Evolutionary conservation across 352 stramenopile species (phyloP).

Genomic region (Pythium dissimile): DNA sequence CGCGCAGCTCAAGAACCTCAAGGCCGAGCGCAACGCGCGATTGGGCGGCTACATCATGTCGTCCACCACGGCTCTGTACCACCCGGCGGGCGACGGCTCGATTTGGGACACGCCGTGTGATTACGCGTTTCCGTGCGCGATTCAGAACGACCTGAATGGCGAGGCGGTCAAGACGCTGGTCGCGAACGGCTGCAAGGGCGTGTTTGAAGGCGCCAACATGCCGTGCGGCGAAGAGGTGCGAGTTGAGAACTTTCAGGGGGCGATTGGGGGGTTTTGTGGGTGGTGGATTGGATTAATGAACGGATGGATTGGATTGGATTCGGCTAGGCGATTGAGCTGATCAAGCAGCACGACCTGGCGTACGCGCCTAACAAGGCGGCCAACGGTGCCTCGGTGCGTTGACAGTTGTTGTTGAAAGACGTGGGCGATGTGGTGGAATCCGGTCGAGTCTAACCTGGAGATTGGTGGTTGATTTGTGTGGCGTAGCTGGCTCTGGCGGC

Average conservation of each 20-base stretch:
- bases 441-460: neutral
- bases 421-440: neutral
- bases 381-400: constrained; percentile 66
- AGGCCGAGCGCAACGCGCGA: constrained; percentile 75
- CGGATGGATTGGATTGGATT: neutral
- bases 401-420: too few relatives aligned
- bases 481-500: constrained; percentile 59
- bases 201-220: constrained; percentile 87
- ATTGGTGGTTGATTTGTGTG: neutral
- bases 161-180: constrained; percentile 67
- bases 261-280: neutral
- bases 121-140: constrained; percentile 95
- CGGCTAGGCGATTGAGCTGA: constrained; percentile 59
- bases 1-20: constrained; percentile 73
- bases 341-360: constrained; percentile 80
- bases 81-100: constrained; percentile 64
- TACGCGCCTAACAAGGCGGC: constrained; percentile 86
- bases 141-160: constrained; percentile 91
- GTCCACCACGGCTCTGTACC: constrained; percentile 85
- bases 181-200: constrained; percentile 87
- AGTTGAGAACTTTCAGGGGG: neutral
- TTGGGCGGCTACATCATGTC: constrained; percentile 88
- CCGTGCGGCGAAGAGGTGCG: constrained; percentile 70
- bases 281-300: neutral
- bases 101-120: constrained; percentile 93